Evolutionary conservation across 2,329 filamentous ascomycete species (phyloP).

Genomic region (Trichoderma sp.): DNA sequence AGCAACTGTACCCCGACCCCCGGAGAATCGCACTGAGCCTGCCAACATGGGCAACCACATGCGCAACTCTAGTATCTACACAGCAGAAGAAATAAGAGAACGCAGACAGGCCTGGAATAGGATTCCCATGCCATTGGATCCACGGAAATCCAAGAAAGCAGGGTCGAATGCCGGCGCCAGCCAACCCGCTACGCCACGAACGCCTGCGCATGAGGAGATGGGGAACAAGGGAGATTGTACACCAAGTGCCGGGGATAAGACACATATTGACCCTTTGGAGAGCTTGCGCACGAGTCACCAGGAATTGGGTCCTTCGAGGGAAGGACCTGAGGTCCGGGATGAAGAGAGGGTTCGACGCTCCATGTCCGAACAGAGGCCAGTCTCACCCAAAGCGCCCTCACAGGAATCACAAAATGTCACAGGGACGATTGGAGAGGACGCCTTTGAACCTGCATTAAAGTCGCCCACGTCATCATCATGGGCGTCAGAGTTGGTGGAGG

Average conservation of each 20-base stretch:
- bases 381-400: not conserved
- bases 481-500: not conserved
- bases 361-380: not conserved
- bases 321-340: not conserved
- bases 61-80: slow-evolving; percentile 31
- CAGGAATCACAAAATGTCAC: too few relatives aligned
- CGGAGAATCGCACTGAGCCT: not conserved
- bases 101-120: slow-evolving; percentile 41
- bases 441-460: not conserved
- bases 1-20: not conserved
- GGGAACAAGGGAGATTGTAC: not conserved
- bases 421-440: not conserved
- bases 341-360: not conserved
- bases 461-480: not conserved
- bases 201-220: not conserved
- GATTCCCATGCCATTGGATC: slow-evolving; percentile 41
- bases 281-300: not conserved
- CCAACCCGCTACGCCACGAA: not conserved
- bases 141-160: slow-evolving; percentile 30
- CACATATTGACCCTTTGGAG: not conserved
- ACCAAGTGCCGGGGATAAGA: not conserved
- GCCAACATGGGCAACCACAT: too few relatives aligned
- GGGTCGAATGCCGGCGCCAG: not conserved
- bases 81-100: slow-evolving; percentile 39
- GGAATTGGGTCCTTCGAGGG: not conserved